Conservation (phyloP, 345 rosid species). For the Dimocarpus longan region DNA sequence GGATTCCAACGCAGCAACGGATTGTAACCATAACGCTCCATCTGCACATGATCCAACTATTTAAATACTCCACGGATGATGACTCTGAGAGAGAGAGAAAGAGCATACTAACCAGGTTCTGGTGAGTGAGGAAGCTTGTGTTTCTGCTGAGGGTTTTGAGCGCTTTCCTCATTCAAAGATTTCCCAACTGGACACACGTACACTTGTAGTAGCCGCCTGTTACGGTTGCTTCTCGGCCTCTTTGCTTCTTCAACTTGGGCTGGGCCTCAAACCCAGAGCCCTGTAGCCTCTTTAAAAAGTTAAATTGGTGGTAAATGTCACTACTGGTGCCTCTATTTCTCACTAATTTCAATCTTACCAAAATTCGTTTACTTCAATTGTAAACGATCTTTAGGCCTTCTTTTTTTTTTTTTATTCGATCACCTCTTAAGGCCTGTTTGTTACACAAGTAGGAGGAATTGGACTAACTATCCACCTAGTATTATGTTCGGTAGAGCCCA, state of each 20-base stretch:
- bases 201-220: not conserved
- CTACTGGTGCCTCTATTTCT: no score
- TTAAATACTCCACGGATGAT: not conserved
- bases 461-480: no score
- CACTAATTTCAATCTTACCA: no score
- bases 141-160: conserved; percentile 38
- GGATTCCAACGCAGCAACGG: conserved; percentile 83
- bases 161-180: conserved; percentile 61
- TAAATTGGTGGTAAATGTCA: no score
- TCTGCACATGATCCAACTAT: conserved; percentile 28
- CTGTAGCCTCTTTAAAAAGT: no score
- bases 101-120: conserved; percentile 20
- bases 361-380: no score
- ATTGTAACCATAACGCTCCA: conserved; percentile 79
- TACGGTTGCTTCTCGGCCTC: not conserved
- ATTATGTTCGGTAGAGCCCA: no score
- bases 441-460: no score
- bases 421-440: no score
- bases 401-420: no score
- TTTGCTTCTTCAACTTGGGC: not conserved
- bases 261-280: not conserved
- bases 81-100: not conserved
- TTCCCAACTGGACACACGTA: not conserved
- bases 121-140: conserved; percentile 31
- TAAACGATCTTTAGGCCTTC: no score